Conservation (phyloP, 129 eudicot species). For the Ambrosia artemisiifolia region DNA sequence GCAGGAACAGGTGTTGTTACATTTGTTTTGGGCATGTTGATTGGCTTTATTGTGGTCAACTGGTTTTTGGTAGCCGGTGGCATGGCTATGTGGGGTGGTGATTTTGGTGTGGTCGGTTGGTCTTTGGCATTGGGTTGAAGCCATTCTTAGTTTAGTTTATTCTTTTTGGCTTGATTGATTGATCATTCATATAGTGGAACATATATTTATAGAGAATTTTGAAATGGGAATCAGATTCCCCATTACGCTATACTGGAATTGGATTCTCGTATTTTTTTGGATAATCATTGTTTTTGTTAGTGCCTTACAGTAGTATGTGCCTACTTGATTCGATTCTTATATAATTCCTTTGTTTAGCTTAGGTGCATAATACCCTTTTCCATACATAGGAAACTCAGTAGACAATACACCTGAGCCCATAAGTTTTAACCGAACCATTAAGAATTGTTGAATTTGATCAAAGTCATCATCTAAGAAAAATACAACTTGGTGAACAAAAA, state of each 20-base stretch:
- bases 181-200: slow-evolving; percentile 5
- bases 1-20: slow-evolving; percentile 22
- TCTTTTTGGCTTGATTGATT: slow-evolving; percentile 9
- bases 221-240: slow-evolving; percentile 28
- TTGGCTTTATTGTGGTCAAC: slow-evolving; percentile 9
- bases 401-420: not conserved
- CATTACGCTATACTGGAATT: slow-evolving; percentile 12
- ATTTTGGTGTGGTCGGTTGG: slow-evolving; percentile 30
- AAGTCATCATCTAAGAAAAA: not conserved
- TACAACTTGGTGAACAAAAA: not conserved
- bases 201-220: slow-evolving; percentile 13
- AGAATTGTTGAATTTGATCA: not conserved
- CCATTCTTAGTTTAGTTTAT: slow-evolving; percentile 16
- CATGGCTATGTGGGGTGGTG: slow-evolving; percentile 12
- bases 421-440: not conserved
- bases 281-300: slow-evolving; percentile 10
- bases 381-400: slow-evolving; percentile 5
- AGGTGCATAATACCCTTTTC: slow-evolving; percentile 1
- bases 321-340: slow-evolving; percentile 4
- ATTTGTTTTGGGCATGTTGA: slow-evolving; percentile 20
- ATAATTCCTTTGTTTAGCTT: not conserved
- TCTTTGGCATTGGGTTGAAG: slow-evolving; percentile 34
- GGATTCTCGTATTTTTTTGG: slow-evolving; percentile 12
- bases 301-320: slow-evolving; percentile 7
- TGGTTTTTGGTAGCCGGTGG: slow-evolving; percentile 20